Percentiles rank a stretch among this genome's conserved stretches.
phyloP scores from a whole-genome alignment of 2,329 filamentous ascomycete species.

The Fonsecaea pedrosoi region DNA sequence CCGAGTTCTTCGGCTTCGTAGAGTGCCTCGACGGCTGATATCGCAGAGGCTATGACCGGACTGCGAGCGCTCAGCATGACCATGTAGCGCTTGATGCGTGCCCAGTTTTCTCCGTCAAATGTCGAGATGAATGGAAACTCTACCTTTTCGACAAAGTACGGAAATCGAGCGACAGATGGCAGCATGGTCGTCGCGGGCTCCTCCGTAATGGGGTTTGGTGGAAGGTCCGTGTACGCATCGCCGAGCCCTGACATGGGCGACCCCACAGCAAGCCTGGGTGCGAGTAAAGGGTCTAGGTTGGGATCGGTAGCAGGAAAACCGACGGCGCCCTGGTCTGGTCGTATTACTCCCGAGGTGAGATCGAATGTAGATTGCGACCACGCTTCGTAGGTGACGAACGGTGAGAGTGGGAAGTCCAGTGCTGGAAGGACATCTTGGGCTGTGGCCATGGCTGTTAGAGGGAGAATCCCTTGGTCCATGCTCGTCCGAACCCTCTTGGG shows the following conservation, averaged over 20 bases:
- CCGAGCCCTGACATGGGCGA: background rate
- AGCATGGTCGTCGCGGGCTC: background rate
- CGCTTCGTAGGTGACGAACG: constrained; percentile 4
- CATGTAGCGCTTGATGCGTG: constrained; percentile 18
- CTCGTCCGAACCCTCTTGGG: background rate
- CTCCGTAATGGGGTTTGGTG: background rate
- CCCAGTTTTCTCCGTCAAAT: constrained; percentile 24
- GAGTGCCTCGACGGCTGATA: constrained; percentile 17
- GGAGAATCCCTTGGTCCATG: background rate
- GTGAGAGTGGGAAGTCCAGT: background rate
- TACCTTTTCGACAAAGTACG: constrained; percentile 26
- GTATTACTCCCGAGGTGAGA: background rate
- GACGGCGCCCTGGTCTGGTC: background rate
- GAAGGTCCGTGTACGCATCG: background rate
- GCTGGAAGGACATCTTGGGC: background rate
- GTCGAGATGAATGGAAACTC: constrained; percentile 24
- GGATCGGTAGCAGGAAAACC: background rate
- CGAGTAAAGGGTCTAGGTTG: background rate
- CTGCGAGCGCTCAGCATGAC: constrained; percentile 11
- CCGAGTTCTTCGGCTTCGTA: constrained; percentile 17
- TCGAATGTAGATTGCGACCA: constrained; percentile 2
- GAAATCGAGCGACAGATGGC: background rate
- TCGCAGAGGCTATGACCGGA: constrained; percentile 14
- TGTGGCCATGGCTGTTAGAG: background rate
- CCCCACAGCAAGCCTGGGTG: background rate